These are phyloP conservation scores for Trapa incisa DNA, from an alignment of 345 rosid genomes.

Conservation along the genomic window DNA sequence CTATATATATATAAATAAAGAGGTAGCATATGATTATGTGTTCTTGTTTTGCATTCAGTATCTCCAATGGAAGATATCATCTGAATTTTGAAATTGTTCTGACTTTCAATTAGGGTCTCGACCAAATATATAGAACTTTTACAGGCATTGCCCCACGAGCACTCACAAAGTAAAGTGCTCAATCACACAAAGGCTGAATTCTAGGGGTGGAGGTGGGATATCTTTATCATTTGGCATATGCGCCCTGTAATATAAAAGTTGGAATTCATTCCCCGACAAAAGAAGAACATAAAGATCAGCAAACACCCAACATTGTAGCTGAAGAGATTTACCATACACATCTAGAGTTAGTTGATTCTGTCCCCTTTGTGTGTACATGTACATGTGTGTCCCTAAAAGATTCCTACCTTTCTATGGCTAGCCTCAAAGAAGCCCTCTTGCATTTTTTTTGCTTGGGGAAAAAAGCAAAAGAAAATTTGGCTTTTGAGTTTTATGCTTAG, in stretches of 20 bases:
- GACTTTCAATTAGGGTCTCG: slow-evolving; percentile 14
- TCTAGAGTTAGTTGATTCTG: not conserved
- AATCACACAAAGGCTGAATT: slow-evolving; percentile 4
- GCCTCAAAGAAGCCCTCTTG: not conserved
- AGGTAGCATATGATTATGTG: slow-evolving; percentile 20
- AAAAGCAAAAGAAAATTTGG: slow-evolving; percentile 25
- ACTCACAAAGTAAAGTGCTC: not conserved
- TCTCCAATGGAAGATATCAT: slow-evolving; percentile 12
- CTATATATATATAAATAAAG: not conserved
- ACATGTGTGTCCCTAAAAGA: not conserved
- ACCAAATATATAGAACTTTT: slow-evolving; percentile 10
- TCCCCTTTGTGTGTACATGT: not conserved
- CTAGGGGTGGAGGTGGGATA: not conserved
- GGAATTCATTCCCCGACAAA: not conserved
- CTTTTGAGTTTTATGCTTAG: slow-evolving; percentile 41
- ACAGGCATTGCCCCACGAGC: slow-evolving; percentile 11
- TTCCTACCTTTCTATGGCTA: not conserved
- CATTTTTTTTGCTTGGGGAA: not conserved
- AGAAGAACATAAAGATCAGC: not conserved
- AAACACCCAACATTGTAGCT: not conserved
- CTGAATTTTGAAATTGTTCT: too few relatives aligned
- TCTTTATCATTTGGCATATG: slow-evolving; percentile 4
- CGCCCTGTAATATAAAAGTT: not conserved
- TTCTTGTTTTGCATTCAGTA: slow-evolving; percentile 25
- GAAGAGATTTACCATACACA: not conserved